Conservation (phyloP, 2,329 filamentous ascomycete genomes). For the Phoma sp. region DNA sequence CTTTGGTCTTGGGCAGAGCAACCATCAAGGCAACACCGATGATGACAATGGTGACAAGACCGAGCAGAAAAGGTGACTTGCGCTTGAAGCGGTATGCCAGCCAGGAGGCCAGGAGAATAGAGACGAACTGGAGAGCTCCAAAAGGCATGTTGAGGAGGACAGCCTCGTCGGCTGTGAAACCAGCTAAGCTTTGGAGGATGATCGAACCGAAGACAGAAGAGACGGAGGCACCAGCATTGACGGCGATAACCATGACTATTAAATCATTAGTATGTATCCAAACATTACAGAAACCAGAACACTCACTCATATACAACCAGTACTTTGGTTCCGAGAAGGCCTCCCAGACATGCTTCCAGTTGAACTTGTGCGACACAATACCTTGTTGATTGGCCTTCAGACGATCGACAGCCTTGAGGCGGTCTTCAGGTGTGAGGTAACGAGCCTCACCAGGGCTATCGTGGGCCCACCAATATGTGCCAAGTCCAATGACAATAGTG, state of each 20-base stretch:
- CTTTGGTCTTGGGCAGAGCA: conserved; percentile 51
- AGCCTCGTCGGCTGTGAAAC: conserved; percentile 66
- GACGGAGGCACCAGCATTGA: conserved; percentile 52
- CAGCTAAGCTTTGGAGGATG: conserved; percentile 63
- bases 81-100: conserved; percentile 68
- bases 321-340: conserved; percentile 63
- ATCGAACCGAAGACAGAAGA: conserved; percentile 67
- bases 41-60: conserved; percentile 62
- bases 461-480: conserved; percentile 56
- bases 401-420: conserved; percentile 72
- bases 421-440: conserved; percentile 69
- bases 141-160: conserved; percentile 64
- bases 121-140: conserved; percentile 49
- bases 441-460: conserved; percentile 66
- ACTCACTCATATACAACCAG: conserved; percentile 51
- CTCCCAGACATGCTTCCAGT: conserved; percentile 68
- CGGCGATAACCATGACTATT: conserved; percentile 30
- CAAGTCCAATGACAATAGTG: conserved; percentile 49
- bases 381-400: conserved; percentile 78
- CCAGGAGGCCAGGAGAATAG: conserved; percentile 54
- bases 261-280: neutral
- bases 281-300: neutral
- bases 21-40: conserved; percentile 67
- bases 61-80: conserved; percentile 58
- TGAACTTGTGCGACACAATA: conserved; percentile 72